Conservation (phyloP, 1,284 basidiomycete species). For the Irpex sp. region DNA sequence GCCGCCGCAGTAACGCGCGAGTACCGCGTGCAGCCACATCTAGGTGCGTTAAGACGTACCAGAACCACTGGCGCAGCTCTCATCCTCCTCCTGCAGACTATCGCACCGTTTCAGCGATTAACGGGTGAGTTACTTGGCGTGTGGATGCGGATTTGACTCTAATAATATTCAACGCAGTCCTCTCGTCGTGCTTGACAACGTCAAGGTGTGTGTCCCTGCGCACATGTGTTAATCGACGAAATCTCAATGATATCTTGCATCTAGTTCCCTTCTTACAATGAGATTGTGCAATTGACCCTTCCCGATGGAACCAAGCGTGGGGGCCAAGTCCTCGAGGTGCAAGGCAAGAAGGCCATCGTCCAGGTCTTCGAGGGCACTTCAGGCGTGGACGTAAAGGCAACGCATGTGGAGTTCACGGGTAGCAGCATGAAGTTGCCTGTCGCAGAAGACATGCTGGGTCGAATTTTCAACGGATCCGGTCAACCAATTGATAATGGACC, state of each 20-base stretch:
- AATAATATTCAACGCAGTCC: conserved; percentile 49
- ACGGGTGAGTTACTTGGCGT: conserved; percentile 64
- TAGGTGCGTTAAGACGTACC: conserved; percentile 52
- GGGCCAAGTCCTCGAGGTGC: conserved; percentile 97
- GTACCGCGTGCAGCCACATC: conserved; percentile 84
- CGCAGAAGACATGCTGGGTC: conserved; percentile 99
- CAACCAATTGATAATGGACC: conserved; percentile 98
- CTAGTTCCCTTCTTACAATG: conserved; percentile 99
- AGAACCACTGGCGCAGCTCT: conserved; percentile 10
- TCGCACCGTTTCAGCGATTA: conserved; percentile 93
- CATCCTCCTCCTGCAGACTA: conserved; percentile 61
- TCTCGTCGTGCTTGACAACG: conserved; percentile 96
- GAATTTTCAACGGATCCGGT: conserved; percentile 99
- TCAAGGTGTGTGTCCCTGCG: conserved; percentile 65
- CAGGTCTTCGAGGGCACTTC: conserved; percentile 99
- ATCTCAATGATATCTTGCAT: conserved; percentile 11
- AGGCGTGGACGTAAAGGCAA: conserved; percentile 96
- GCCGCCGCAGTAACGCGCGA: conserved; percentile 84
- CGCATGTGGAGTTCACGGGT: conserved; percentile 98
- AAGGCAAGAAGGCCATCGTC: conserved; percentile 98
- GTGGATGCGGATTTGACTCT: conserved; percentile 14
- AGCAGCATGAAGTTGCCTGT: conserved; percentile 99
- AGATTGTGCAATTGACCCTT: conserved; percentile 95
- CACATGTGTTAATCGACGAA: background rate
- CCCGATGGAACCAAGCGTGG: conserved; percentile 95